Evolutionary conservation across 1,139 yeast genomes (phyloP).

Genomic region (Blastobotrys ciferrii): DNA sequence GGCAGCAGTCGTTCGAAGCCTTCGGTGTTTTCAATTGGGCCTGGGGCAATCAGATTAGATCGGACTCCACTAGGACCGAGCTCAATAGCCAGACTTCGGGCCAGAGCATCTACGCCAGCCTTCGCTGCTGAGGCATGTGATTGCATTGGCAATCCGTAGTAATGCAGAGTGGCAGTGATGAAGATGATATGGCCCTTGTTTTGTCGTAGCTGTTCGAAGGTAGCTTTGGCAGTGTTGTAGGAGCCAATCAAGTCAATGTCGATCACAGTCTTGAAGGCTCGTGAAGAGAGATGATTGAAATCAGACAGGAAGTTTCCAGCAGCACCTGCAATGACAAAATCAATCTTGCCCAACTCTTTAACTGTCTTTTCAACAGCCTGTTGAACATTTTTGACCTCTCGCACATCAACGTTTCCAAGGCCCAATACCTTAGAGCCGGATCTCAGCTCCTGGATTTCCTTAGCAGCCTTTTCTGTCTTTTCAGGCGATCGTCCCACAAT

Average conservation of each 20-base stretch:
- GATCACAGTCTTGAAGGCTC: conserved; percentile 84
- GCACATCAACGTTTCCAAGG: conserved; percentile 70
- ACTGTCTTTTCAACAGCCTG: conserved; percentile 67
- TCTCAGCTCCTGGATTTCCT: conserved; percentile 57
- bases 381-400: conserved; percentile 57
- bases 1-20: conserved; percentile 62
- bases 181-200: conserved; percentile 70
- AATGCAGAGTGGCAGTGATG: conserved; percentile 84
- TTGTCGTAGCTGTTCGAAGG: conserved; percentile 59
- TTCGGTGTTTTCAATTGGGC: conserved; percentile 78
- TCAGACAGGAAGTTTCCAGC: conserved; percentile 90
- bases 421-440: conserved; percentile 65
- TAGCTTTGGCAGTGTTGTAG: conserved; percentile 81
- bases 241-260: conserved; percentile 84
- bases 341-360: conserved; percentile 64
- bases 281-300: conserved; percentile 70
- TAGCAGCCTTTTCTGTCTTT: conserved; percentile 64
- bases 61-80: conserved; percentile 84
- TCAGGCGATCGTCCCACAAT: conserved; percentile 73
- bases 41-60: conserved; percentile 84
- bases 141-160: conserved; percentile 83
- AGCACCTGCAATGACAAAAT: conserved; percentile 89
- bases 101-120: conserved; percentile 87
- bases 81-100: conserved; percentile 80
- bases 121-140: conserved; percentile 89